Evolutionary conservation across 2,329 filamentous ascomycete genomes (phyloP), one percentile per base, ranked within the genome.

Genomic region (Aspergillus glaucus): DNA sequence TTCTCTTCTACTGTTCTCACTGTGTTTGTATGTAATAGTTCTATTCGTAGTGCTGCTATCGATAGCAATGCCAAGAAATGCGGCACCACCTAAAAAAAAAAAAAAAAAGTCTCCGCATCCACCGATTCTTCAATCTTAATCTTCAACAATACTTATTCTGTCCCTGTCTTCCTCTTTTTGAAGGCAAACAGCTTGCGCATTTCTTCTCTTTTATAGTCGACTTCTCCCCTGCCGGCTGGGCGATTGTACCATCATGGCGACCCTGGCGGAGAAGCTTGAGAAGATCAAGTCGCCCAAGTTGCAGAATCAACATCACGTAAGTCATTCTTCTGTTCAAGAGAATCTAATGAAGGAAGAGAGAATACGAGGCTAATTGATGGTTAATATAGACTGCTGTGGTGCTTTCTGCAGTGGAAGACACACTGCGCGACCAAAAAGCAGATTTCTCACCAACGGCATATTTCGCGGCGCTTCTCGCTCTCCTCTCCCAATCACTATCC

Each of bases 201-300:
- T 8, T 19, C 9, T 40, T 22, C 37, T 40, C 8, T 37, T 17
- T 12, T 12, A 10, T 30, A 30, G 5, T 30, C 45, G 51, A 50
- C 54, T 57, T 60, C 59, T 57, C 55, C 47, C 52, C 49, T 51
- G 53, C 56, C 60, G 60, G 55, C 54, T 48, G 56, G 54, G 60
- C 53, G 49, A 54, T 56, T 55, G 47, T 51, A 48, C 59, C 65
- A 72, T 61, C 60, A 77, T 77, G 75, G 69, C 70, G 74, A 82
- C 82, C 70, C 75, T 97, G 64, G 84, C 87, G 69, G 92, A 95
- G 77, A 94, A 90, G 78, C 82, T 98, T 68, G 88, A 92, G 75
- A 96, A 94, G 81, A 96, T 97, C 71, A 88, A 93, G 73, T 93
- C 88, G 66, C 93, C 93, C 49, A 95, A 95, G 72, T 82, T 96